Conservation (phyloP, 371 early-diverging fungal genomes). For the Dinochytrium kinnereticum region DNA sequence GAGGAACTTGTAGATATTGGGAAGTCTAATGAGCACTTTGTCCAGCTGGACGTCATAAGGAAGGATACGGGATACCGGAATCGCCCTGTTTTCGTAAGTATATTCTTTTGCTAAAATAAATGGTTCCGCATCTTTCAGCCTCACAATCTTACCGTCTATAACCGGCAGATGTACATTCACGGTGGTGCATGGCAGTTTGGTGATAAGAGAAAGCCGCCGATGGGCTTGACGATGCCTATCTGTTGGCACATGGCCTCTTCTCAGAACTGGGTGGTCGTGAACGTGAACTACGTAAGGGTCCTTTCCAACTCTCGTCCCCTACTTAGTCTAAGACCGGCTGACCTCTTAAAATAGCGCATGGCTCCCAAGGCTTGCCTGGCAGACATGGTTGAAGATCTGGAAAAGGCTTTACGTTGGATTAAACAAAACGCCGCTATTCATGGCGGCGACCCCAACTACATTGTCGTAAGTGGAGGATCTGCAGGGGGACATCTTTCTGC, state of each 20-base stretch:
- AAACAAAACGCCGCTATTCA: slow-evolving; percentile 62
- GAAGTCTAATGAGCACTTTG: slow-evolving; percentile 41
- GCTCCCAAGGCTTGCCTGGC: slow-evolving; percentile 63
- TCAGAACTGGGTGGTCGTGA: slow-evolving; percentile 67
- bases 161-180: slow-evolving; percentile 64
- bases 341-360: slow-evolving; percentile 54
- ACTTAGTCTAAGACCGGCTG: not conserved
- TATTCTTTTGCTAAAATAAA: not conserved
- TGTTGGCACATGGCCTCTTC: slow-evolving; percentile 43
- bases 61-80: slow-evolving; percentile 38
- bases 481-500: slow-evolving; percentile 74
- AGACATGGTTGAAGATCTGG: slow-evolving; percentile 71
- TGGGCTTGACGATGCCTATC: slow-evolving; percentile 45
- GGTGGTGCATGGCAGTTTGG: slow-evolving; percentile 63
- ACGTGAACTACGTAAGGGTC: slow-evolving; percentile 53
- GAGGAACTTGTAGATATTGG: slow-evolving; percentile 58
- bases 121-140: not conserved
- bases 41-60: slow-evolving; percentile 59
- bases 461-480: slow-evolving; percentile 71
- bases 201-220: slow-evolving; percentile 47
- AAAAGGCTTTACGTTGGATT: slow-evolving; percentile 76
- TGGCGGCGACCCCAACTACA: slow-evolving; percentile 73
- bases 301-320: not conserved
- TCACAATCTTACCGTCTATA: not conserved
- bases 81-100: slow-evolving; percentile 57